A percentile compares a stretch with the other conserved stretches of the same genome.
Evolutionary conservation across 1,284 basidiomycete species (phyloP).

Genomic region (Melampsora americana): DNA sequence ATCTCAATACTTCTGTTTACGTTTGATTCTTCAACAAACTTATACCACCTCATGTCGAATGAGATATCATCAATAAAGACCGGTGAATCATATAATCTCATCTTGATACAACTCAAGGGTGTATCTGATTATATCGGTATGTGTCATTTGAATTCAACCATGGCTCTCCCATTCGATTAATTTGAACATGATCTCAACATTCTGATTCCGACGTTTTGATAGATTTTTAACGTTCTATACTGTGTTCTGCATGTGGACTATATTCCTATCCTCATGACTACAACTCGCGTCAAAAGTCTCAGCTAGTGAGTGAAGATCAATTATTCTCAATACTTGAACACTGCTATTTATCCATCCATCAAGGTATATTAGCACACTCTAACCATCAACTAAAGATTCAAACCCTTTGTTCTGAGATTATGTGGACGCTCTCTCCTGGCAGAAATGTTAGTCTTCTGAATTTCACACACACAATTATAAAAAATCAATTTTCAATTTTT

Average conservation of each 20-base stretch:
- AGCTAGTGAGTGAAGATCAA: constrained; percentile 61
- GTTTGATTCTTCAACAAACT: constrained; percentile 69
- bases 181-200: background rate
- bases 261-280: background rate
- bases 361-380: constrained; percentile 65
- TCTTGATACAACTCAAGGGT: constrained; percentile 64
- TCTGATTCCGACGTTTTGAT: background rate
- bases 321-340: constrained; percentile 70
- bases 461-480: no score
- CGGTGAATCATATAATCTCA: constrained; percentile 63
- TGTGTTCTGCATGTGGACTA: background rate
- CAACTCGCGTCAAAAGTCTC: background rate
- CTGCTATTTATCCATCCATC: constrained; percentile 73
- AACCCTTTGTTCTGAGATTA: constrained; percentile 78
- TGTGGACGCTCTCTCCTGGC: constrained; percentile 76
- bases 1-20: constrained; percentile 58
- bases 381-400: constrained; percentile 66
- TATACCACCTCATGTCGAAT: constrained; percentile 64
- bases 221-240: background rate
- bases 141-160: constrained; percentile 75
- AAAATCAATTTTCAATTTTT: no score
- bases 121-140: constrained; percentile 74
- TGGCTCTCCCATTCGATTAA: constrained; percentile 55
- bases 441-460: constrained; percentile 66
- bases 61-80: constrained; percentile 64